These are phyloP conservation scores for Yarrowia porcina DNA, from an alignment of 805 yeast species.

Conservation along the genomic window DNA sequence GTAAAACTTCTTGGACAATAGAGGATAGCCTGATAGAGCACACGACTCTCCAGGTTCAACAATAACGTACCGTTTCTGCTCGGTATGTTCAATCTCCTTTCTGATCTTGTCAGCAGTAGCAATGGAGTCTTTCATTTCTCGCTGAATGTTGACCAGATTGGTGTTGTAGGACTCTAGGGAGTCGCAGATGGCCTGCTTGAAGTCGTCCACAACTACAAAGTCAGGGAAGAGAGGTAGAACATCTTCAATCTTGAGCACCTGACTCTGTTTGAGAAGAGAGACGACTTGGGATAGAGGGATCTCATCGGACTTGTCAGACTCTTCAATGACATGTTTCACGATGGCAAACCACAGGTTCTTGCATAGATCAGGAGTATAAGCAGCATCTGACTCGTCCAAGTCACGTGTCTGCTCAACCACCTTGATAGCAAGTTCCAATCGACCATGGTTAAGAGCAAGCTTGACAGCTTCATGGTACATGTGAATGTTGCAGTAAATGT, in stretches of 20 bases:
- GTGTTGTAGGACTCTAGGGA: constrained; percentile 73
- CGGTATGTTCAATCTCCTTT: constrained; percentile 46
- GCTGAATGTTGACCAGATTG: constrained; percentile 47
- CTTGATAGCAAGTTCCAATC: constrained; percentile 59
- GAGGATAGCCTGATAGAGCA: constrained; percentile 61
- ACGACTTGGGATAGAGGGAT: constrained; percentile 31
- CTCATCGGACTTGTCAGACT: constrained; percentile 35
- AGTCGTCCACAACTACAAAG: constrained; percentile 71
- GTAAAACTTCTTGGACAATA: constrained; percentile 69
- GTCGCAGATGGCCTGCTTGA: constrained; percentile 76
- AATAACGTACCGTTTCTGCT: constrained; percentile 52
- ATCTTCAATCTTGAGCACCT: constrained; percentile 63
- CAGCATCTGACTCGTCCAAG: constrained; percentile 48
- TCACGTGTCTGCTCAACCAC: constrained; percentile 43
- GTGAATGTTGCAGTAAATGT: constrained; percentile 63
- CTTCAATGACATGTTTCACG: constrained; percentile 46
- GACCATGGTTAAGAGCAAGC: constrained; percentile 61
- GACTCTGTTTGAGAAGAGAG: constrained; percentile 35
- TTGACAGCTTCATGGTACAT: constrained; percentile 78
- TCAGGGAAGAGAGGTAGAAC: constrained; percentile 82
- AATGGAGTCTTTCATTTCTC: constrained; percentile 75
- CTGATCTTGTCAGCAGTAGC: constrained; percentile 56
- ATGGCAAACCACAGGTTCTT: constrained; percentile 57
- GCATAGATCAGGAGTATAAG: constrained; percentile 17
- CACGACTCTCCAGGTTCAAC: constrained; percentile 86